phyloP scores from a whole-genome alignment of 2,329 filamentous ascomycete genomes.

The Westerdykella ornata region DNA sequence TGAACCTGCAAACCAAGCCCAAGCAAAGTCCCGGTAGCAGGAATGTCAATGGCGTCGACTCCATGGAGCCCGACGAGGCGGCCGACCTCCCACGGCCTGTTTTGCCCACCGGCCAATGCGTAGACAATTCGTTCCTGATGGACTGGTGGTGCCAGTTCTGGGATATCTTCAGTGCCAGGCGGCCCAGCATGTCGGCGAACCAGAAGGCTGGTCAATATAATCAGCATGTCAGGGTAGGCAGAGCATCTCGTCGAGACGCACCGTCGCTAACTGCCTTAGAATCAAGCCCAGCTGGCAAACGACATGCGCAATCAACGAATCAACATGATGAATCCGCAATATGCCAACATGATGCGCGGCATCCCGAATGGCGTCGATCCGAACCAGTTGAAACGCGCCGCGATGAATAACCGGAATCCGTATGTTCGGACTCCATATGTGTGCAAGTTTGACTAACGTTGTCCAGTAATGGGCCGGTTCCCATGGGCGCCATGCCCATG shows the following conservation, averaged over 20 bases:
- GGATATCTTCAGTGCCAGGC: constrained; percentile 86
- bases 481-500: constrained; percentile 60
- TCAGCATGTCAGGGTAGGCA: constrained; percentile 69
- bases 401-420: constrained; percentile 72
- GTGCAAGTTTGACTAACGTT: background rate
- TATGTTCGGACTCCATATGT: constrained; percentile 38
- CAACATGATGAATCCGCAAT: constrained; percentile 49
- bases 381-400: constrained; percentile 63
- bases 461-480: constrained; percentile 20
- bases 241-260: constrained; percentile 1
- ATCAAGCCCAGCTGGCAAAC: constrained; percentile 66
- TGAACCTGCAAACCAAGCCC: constrained; percentile 49
- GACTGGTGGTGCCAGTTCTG: constrained; percentile 98
- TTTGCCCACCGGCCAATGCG: constrained; percentile 53
- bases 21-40: constrained; percentile 55
- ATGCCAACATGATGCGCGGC: constrained; percentile 62
- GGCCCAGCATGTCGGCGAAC: constrained; percentile 47
- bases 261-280: constrained; percentile 37
- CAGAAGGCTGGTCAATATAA: constrained; percentile 61
- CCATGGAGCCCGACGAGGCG: constrained; percentile 74
- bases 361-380: constrained; percentile 54
- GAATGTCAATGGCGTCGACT: constrained; percentile 60
- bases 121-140: constrained; percentile 77
- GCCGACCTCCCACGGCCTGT: constrained; percentile 75
- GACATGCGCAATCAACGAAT: constrained; percentile 61